Conservation (phyloP, 2,329 filamentous ascomycete genomes). For the Aspergillus melleus region DNA sequence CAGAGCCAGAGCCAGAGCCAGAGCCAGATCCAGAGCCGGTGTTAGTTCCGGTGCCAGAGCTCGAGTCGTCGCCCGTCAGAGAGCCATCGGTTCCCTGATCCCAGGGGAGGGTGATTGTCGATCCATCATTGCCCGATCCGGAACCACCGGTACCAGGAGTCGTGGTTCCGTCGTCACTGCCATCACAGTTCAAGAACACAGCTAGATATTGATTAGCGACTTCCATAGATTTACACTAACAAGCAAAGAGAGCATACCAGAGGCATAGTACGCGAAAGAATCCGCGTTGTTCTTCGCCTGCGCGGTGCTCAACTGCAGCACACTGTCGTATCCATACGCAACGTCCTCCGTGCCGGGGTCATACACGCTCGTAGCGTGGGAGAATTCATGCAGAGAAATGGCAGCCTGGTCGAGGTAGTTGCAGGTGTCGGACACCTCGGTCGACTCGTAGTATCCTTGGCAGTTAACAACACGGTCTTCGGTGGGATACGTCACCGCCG, state of each 20-base stretch:
- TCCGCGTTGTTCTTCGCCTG: conserved; percentile 15
- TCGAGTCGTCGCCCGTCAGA: background rate
- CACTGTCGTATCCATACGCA: conserved; percentile 12
- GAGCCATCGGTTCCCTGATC: background rate
- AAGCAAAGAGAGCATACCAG: conserved; percentile 3
- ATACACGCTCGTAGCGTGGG: conserved; percentile 11
- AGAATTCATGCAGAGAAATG: conserved; percentile 15
- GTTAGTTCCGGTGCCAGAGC: background rate
- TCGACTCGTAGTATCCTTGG: conserved; percentile 15
- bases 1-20: too few species aligned
- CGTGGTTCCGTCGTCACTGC: background rate
- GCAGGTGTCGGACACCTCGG: conserved; percentile 5
- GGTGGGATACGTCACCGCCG: conserved; percentile 16
- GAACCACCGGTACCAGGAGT: background rate
- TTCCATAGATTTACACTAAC: background rate
- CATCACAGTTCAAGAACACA: conserved; percentile 4
- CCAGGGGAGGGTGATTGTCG: background rate
- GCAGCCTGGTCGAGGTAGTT: conserved; percentile 7
- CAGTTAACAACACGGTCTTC: conserved; percentile 17
- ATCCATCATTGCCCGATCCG: background rate
- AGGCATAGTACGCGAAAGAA: conserved; percentile 19
- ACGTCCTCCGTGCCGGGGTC: conserved; percentile 17
- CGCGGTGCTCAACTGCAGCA: conserved; percentile 7
- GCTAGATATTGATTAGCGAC: background rate
- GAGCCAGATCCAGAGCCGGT: background rate